Evolutionary conservation across 2,329 filamentous ascomycete genomes (phyloP), one percentile per base, ranked within the genome.

Genomic region (Ceratocystis papillata): DNA sequence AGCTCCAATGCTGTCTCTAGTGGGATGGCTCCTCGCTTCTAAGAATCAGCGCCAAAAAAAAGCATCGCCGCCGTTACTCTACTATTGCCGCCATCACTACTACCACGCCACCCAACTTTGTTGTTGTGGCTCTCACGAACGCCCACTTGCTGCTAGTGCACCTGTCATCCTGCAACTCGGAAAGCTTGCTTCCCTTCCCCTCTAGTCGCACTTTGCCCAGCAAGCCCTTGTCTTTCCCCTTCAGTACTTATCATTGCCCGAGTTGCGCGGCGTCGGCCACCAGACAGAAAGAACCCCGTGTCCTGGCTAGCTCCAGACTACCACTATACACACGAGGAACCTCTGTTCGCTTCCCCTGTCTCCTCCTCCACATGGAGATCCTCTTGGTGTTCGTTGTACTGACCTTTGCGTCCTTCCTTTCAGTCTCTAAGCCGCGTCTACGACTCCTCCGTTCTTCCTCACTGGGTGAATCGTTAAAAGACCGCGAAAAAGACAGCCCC

Each of bases 401-500:
- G 59, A 67, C 63, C 25, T 67, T 67, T 65, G 48, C 53, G 41
- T 63, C 53, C 17, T 62, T 62, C 20, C 63, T 63, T 45, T 59
- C 60, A 67, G 66, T 67, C 7, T 67, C 66, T 44, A 65, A 63
- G 53, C 63, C 66, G 41, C 66, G 66, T 33, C 66, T 59, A n/a
- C 61, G 55, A 61, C 64, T 67, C 33, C 50, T 67, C 7, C 66
- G 63, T 37, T 67, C 66, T 59, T 17, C 59, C 37, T 67, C 66
- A 8, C n/a, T 62, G 10, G 63, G 41, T 15, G 17, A 50, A 28
- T 41, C 55, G 46, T 30, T 57, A 41, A 37, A 69, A 33, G 61
- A 65, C 50, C n/a, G 48, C 57, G 63, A 61, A 62, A 41, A 53
- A 22, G 25, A 55, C 44, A 41, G 28, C 2, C 33, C 30, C 17